Conservation (phyloP, 2,329 filamentous ascomycete species). For the Aspergillus sp. region DNA sequence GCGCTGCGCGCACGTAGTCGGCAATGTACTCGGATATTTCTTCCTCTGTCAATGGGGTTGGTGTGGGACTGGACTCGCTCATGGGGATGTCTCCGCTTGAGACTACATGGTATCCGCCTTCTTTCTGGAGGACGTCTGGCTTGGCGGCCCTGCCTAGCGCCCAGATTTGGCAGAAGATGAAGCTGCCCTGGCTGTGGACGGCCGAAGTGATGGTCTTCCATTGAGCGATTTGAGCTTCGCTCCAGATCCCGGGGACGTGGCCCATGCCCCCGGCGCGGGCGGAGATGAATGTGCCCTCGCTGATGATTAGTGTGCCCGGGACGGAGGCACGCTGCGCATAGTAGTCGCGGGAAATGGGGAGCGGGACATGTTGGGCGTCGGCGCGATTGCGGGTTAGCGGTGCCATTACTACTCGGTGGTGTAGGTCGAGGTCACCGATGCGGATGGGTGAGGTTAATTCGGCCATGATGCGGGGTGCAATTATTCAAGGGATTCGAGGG, state of each 20-base stretch:
- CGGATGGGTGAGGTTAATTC: slow-evolving; percentile 31
- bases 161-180: slow-evolving; percentile 63
- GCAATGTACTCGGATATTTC: slow-evolving; percentile 43
- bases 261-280: slow-evolving; percentile 48
- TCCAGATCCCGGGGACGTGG: slow-evolving; percentile 59
- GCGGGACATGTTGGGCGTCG: slow-evolving; percentile 50
- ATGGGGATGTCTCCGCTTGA: slow-evolving; percentile 41
- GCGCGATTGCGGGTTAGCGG: slow-evolving; percentile 57
- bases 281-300: slow-evolving; percentile 58
- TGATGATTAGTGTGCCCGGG: slow-evolving; percentile 58
- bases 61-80: slow-evolving; percentile 33
- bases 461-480: background rate
- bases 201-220: slow-evolving; percentile 64
- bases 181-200: slow-evolving; percentile 62
- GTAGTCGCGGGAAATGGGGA: slow-evolving; percentile 34
- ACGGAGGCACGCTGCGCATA: slow-evolving; percentile 55
- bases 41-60: slow-evolving; percentile 30
- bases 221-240: slow-evolving; percentile 52
- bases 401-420: slow-evolving; percentile 54
- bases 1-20: slow-evolving; percentile 45
- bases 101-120: slow-evolving; percentile 6
- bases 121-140: slow-evolving; percentile 24
- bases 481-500: no score
- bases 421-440: slow-evolving; percentile 40
- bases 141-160: slow-evolving; percentile 58